phyloP scores from a whole-genome alignment of 208 protist genomes.

The Borovskyia barvae region DNA sequence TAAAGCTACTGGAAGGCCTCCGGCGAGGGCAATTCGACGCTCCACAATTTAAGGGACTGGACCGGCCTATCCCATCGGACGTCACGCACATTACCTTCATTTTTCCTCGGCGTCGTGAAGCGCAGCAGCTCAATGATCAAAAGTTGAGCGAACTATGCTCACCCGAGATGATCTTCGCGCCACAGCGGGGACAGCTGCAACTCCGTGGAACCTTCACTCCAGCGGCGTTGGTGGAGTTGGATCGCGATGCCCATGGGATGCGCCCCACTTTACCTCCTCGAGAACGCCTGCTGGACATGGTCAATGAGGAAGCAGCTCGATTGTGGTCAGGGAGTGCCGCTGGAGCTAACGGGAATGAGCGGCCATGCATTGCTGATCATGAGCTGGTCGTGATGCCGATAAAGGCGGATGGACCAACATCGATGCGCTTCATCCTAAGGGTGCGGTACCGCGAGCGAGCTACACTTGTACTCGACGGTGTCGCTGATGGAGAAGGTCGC shows the following conservation, averaged over 20 bases:
- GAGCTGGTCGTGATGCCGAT: conserved; percentile 76
- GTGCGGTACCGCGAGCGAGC: conserved; percentile 37
- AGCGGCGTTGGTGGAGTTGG: conserved; percentile 49
- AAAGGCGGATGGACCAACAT: conserved; percentile 2
- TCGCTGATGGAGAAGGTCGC: too few species aligned
- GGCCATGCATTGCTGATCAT: too few species aligned
- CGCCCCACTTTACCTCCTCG: conserved; percentile 15
- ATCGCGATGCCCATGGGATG: conserved; percentile 7
- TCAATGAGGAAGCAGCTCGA: conserved; percentile 22
- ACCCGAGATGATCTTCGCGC: conserved; percentile 61
- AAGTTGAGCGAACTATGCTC: conserved; percentile 67
- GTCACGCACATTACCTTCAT: conserved; percentile 72
- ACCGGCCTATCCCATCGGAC: conserved; percentile 50
- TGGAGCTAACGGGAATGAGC: not conserved
- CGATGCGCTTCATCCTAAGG: conserved; percentile 42
- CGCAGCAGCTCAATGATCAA: conserved; percentile 67
- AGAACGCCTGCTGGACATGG: conserved; percentile 33
- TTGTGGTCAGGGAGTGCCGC: too few species aligned
- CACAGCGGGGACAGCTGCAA: conserved; percentile 74
- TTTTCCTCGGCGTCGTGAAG: conserved; percentile 74
- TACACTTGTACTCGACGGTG: not conserved
- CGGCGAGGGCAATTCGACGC: conserved; percentile 61
- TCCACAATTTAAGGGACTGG: conserved; percentile 35
- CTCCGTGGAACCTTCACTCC: conserved; percentile 67
- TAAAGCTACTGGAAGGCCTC: conserved; percentile 53